Percentiles rank a stretch among this genome's conserved stretches.
Evolutionary conservation across 805 yeast species (phyloP).

Genomic region (Suhomyces kilbournensis): DNA sequence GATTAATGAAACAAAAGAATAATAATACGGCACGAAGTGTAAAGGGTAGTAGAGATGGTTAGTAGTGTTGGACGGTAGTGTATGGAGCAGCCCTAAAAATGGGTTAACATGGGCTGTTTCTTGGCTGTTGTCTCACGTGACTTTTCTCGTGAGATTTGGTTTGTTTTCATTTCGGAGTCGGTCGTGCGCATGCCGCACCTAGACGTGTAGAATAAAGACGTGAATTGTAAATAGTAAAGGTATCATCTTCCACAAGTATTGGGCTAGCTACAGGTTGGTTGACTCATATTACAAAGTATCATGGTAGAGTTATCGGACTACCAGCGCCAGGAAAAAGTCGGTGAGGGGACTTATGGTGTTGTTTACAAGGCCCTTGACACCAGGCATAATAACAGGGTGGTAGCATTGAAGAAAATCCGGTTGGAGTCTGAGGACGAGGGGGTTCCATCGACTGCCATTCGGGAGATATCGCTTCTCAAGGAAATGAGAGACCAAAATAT

Average conservation of each 20-base stretch:
- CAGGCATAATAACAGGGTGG: slow-evolving; percentile 86
- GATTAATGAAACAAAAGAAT: neutral
- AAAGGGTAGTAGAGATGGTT: no score
- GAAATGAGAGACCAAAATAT: slow-evolving; percentile 93
- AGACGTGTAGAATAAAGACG: neutral
- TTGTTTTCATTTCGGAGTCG: neutral
- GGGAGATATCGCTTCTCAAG: slow-evolving; percentile 91
- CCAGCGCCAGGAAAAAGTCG: slow-evolving; percentile 92
- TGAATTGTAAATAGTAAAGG: neutral
- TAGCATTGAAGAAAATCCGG: slow-evolving; percentile 92
- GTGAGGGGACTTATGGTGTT: slow-evolving; percentile 98
- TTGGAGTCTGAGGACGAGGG: slow-evolving; percentile 97
- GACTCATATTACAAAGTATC: neutral
- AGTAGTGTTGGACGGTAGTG: no score
- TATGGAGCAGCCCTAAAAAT: neutral
- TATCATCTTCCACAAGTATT: neutral
- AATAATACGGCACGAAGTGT: no score
- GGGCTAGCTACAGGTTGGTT: slow-evolving; percentile 1
- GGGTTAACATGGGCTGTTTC: neutral
- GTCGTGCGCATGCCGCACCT: neutral
- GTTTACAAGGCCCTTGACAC: slow-evolving; percentile 94
- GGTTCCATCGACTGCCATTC: slow-evolving; percentile 95
- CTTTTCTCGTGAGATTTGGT: neutral
- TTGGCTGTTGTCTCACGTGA: neutral
- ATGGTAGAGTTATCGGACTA: slow-evolving; percentile 91